Evolutionary conservation across 2,329 filamentous ascomycete species (phyloP).

Genomic region (Harringtonia lauricola): DNA sequence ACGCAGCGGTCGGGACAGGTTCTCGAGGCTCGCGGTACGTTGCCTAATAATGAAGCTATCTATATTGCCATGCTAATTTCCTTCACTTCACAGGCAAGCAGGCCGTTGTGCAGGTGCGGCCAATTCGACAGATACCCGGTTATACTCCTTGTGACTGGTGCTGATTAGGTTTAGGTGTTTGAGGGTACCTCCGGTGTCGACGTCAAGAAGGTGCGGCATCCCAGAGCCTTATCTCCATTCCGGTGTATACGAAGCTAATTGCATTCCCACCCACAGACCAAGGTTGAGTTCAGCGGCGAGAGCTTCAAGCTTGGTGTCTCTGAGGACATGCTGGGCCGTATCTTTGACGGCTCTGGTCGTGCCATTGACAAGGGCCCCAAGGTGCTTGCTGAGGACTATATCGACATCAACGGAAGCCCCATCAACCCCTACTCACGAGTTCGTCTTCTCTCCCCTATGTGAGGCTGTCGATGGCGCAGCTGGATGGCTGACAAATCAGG

Average conservation of each 20-base stretch:
- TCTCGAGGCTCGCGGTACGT: conserved; percentile 85
- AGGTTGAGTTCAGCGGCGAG: conserved; percentile 93
- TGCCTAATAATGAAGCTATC: too few species aligned
- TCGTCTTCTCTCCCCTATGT: conserved; percentile 23
- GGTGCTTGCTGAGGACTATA: conserved; percentile 92
- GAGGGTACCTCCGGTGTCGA: conserved; percentile 96
- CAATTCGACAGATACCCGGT: not conserved
- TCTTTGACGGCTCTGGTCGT: conserved; percentile 95
- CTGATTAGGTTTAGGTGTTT: conserved; percentile 57
- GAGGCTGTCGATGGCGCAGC: not conserved
- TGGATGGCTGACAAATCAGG: conserved; percentile 35
- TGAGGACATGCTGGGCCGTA: conserved; percentile 98
- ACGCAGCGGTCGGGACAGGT: conserved; percentile 90
- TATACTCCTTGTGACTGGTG: not conserved
- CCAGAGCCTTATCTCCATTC: too few species aligned
- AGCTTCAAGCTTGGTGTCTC: conserved; percentile 98
- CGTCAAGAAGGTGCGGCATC: conserved; percentile 80
- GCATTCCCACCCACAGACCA: too few species aligned
- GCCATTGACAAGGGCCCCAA: conserved; percentile 99
- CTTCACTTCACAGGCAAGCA: conserved; percentile 58
- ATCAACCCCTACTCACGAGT: conserved; percentile 98
- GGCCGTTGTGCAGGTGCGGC: conserved; percentile 80
- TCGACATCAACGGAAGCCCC: conserved; percentile 97
- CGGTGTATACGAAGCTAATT: too few species aligned
- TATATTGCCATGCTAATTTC: conserved; percentile 2